Evolutionary conservation across 2,329 filamentous ascomycete species (phyloP).

Genomic region (Claviceps citrina): DNA sequence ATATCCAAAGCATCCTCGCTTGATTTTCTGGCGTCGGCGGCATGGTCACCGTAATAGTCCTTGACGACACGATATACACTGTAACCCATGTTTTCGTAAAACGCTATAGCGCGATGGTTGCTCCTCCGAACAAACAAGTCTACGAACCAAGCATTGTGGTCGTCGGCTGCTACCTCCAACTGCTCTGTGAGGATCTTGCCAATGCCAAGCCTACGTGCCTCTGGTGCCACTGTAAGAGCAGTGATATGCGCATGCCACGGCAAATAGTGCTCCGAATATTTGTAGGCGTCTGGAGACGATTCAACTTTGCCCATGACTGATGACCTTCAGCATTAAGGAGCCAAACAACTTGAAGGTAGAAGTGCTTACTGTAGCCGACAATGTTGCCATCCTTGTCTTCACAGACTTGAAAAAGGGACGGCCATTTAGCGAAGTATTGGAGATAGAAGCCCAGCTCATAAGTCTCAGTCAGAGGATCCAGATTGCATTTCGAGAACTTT

Average conservation of each 20-base stretch:
- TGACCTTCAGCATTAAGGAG: slow-evolving; percentile 13
- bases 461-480: slow-evolving; percentile 93
- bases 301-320: slow-evolving; percentile 97
- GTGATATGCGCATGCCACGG: slow-evolving; percentile 99
- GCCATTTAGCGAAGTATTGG: slow-evolving; percentile 92
- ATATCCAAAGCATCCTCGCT: slow-evolving; percentile 92
- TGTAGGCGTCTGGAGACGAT: slow-evolving; percentile 60
- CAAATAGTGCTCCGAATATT: slow-evolving; percentile 75
- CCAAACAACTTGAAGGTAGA: slow-evolving; percentile 1
- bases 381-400: slow-evolving; percentile 78
- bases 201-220: slow-evolving; percentile 71
- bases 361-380: slow-evolving; percentile 69
- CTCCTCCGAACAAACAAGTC: slow-evolving; percentile 85
- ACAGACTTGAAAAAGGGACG: slow-evolving; percentile 81
- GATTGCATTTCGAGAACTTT: slow-evolving; percentile 83
- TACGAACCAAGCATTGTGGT: slow-evolving; percentile 81
- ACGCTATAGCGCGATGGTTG: slow-evolving; percentile 71
- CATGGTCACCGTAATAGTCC: slow-evolving; percentile 84
- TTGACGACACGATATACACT: slow-evolving; percentile 77
- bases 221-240: slow-evolving; percentile 79
- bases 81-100: slow-evolving; percentile 88
- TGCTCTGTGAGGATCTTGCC: slow-evolving; percentile 69
- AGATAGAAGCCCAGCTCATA: slow-evolving; percentile 94
- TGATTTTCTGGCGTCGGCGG: slow-evolving; percentile 42
- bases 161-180: slow-evolving; percentile 69